Evolutionary conservation across 345 rosid species (phyloP).

Genomic region (Cardamine occulta): DNA sequence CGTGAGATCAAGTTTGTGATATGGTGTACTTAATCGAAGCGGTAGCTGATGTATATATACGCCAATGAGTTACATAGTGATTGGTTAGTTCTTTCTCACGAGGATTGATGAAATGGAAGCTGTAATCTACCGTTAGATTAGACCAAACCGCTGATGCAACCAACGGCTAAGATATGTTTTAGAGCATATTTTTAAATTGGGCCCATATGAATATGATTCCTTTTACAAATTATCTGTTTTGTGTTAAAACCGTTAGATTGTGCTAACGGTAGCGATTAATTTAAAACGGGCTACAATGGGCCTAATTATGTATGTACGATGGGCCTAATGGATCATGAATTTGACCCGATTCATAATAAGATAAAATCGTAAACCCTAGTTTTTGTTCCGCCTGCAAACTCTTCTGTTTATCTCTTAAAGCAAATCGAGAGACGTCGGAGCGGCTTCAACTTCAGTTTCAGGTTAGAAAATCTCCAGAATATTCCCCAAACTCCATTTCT

Average conservation of each 20-base stretch:
- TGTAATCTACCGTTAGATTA: conserved; percentile 29
- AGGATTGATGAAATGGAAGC: conserved; percentile 43
- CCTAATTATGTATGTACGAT: not conserved
- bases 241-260: not conserved
- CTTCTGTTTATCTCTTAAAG: not conserved
- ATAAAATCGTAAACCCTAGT: conserved; percentile 36
- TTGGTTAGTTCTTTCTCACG: conserved; percentile 30
- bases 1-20: not conserved
- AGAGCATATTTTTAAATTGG: not conserved
- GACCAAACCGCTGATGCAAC: not conserved
- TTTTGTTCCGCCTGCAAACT: conserved; percentile 2
- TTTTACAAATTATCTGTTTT: not conserved
- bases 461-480: conserved; percentile 25
- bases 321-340: not conserved
- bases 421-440: conserved; percentile 16
- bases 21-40: fast-evolving
- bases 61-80: not conserved
- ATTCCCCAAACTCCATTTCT: not conserved
- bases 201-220: not conserved
- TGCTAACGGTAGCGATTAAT: not conserved
- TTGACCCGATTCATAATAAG: not conserved
- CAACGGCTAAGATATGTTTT: conserved; percentile 21
- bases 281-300: not conserved
- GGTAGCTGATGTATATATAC: conserved; percentile 29
- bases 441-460: conserved; percentile 28